Percentiles rank a stretch among this genome's conserved stretches.
Conservation (phyloP, 164 flowering plant genomes). For the Kingdonia uniflora region DNA sequence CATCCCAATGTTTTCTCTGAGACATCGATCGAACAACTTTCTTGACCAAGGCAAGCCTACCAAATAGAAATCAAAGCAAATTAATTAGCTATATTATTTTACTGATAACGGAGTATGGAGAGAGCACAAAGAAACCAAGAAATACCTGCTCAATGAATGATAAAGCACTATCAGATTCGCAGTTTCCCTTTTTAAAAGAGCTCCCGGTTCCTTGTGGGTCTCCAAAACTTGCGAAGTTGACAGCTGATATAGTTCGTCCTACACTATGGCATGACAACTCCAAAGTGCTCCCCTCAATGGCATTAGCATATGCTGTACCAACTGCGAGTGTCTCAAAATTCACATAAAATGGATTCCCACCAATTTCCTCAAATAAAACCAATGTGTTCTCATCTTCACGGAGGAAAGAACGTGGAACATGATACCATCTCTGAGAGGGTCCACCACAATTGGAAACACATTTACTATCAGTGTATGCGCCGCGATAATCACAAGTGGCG, state of each 20-base stretch:
- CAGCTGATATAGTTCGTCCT: slow-evolving; percentile 20
- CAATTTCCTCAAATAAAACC: slow-evolving; percentile 52
- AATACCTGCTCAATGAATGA: slow-evolving; percentile 19
- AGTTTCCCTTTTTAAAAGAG: slow-evolving; percentile 29
- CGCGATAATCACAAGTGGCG: slow-evolving; percentile 54
- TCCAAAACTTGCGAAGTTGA: slow-evolving; percentile 49
- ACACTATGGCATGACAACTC: slow-evolving; percentile 34
- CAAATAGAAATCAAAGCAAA: neutral
- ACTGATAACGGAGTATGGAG: neutral
- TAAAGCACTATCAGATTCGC: slow-evolving; percentile 14
- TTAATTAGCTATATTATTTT: neutral
- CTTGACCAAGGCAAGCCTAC: slow-evolving; percentile 41
- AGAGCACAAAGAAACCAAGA: neutral
- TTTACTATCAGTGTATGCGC: slow-evolving; percentile 26
- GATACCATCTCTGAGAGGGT: slow-evolving; percentile 67
- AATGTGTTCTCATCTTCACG: slow-evolving; percentile 25
- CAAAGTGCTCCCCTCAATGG: slow-evolving; percentile 20
- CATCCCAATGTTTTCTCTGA: slow-evolving; percentile 29
- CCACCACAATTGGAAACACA: slow-evolving; percentile 44
- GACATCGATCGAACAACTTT: slow-evolving; percentile 21
- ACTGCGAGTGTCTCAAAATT: slow-evolving; percentile 28
- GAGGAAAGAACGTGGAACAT: slow-evolving; percentile 44
- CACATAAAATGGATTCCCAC: slow-evolving; percentile 38
- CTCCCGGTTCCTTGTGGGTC: slow-evolving; percentile 40
- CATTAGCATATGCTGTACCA: slow-evolving; percentile 30